These are phyloP conservation scores for Lachancea sp. DNA, from an alignment of 805 yeast species.

Conservation along the genomic window DNA sequence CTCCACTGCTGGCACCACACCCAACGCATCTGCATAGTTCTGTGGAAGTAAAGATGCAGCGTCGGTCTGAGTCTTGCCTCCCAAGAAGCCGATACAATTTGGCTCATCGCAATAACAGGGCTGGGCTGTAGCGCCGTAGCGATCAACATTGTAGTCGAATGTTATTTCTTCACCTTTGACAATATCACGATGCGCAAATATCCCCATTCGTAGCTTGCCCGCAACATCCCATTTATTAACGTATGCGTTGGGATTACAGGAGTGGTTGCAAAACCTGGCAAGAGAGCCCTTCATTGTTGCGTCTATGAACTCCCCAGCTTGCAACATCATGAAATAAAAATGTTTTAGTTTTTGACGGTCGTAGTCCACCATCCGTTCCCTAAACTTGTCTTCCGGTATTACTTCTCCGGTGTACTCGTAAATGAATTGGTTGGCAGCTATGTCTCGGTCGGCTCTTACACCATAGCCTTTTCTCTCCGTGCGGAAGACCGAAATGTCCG, in stretches of 20 bases:
- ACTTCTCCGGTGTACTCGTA: constrained; percentile 95
- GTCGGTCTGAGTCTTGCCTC: constrained; percentile 96
- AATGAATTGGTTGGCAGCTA: constrained; percentile 63
- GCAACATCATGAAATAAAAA: constrained; percentile 94
- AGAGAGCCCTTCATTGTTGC: constrained; percentile 86
- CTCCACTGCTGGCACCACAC: constrained; percentile 62
- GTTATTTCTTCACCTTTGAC: constrained; percentile 76
- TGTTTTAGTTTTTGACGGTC: constrained; percentile 65
- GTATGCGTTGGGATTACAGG: constrained; percentile 89
- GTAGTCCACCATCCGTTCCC: constrained; percentile 66
- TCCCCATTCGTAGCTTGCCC: constrained; percentile 86
- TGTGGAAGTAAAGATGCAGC: constrained; percentile 81
- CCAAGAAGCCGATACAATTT: constrained; percentile 88
- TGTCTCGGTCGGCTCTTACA: constrained; percentile 56
- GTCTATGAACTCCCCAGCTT: constrained; percentile 87
- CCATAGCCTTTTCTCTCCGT: constrained; percentile 90
- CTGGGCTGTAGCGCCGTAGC: constrained; percentile 93
- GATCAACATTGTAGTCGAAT: constrained; percentile 77
- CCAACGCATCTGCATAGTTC: constrained; percentile 76
- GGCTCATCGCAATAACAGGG: constrained; percentile 91
- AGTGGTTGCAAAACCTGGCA: constrained; percentile 91
- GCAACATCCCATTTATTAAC: constrained; percentile 98
- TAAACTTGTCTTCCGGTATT: constrained; percentile 70
- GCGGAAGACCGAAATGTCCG: constrained; percentile 70
- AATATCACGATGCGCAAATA: constrained; percentile 76